Percentiles rank a stretch among this genome's conserved stretches.
phyloP scores from a whole-genome alignment of 225 moss, liverwort and hornwort species.

The Marchantia polymorpha region DNA sequence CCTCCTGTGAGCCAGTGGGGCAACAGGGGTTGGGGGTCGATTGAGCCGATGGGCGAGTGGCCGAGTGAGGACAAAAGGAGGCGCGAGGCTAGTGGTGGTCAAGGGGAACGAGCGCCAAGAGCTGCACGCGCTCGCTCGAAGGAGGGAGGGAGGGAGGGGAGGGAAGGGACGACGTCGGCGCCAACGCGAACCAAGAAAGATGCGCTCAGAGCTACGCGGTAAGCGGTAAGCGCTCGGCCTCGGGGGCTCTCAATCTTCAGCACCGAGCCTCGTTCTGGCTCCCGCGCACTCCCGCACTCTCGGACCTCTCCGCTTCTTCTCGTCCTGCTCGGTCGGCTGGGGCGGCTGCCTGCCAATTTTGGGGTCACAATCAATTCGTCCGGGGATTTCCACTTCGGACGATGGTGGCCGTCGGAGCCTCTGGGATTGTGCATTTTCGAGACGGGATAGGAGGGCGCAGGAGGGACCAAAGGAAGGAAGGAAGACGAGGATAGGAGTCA shows the following conservation, averaged over 20 bases:
- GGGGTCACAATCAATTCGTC: not conserved
- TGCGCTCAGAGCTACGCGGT: too few species aligned
- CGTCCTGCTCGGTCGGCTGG: not conserved
- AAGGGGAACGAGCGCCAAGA: not conserved
- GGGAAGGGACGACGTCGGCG: not conserved
- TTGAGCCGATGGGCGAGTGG: not conserved
- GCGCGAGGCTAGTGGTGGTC: not conserved
- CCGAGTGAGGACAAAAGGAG: not conserved
- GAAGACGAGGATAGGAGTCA: not conserved
- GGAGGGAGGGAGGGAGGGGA: not conserved
- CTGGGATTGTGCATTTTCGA: not conserved
- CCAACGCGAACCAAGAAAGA: not conserved
- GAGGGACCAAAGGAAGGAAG: not conserved
- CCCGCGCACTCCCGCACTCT: too few species aligned
- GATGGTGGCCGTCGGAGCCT: not conserved
- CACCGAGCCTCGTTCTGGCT: too few species aligned
- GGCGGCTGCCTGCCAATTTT: not conserved
- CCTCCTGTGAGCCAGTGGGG: too few species aligned
- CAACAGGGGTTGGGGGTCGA: too few species aligned
- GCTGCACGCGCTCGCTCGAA: not conserved
- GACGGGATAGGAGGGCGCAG: not conserved
- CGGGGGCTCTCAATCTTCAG: too few species aligned
- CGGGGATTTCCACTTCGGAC: not conserved
- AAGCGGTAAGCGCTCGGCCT: not conserved
- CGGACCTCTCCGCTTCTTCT: not conserved